phyloP scores from a whole-genome alignment of 192 early-diverging fungal genomes.

The Coemansia sp. region DNA sequence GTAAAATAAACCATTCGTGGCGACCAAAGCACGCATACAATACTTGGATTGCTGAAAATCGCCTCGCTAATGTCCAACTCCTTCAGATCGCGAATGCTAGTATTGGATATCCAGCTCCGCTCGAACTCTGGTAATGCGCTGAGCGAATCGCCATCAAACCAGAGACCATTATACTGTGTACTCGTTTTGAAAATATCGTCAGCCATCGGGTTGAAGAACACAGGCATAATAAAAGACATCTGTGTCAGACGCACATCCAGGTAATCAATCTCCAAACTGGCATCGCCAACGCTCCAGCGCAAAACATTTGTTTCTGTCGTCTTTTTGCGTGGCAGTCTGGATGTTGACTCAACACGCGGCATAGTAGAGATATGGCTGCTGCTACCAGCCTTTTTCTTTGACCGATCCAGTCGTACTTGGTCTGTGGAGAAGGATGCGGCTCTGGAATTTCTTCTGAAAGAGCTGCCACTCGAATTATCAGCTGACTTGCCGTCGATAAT shows the following conservation, averaged over 20 bases:
- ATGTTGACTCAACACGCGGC: not conserved
- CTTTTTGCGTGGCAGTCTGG: not conserved
- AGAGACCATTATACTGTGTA: conserved; percentile 28
- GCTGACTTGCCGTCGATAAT: not conserved
- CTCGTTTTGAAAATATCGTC: not conserved
- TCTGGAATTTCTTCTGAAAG: not conserved
- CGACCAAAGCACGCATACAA: conserved; percentile 52
- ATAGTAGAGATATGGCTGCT: not conserved
- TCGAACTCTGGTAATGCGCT: conserved; percentile 25
- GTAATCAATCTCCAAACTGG: conserved; percentile 53
- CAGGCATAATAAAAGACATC: conserved; percentile 44
- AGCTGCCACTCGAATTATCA: not conserved
- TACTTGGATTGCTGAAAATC: conserved; percentile 38
- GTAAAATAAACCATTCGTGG: conserved; percentile 58
- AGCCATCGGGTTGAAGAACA: conserved; percentile 34
- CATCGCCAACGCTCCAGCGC: conserved; percentile 57
- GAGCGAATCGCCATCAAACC: conserved; percentile 25
- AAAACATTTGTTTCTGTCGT: conserved; percentile 32
- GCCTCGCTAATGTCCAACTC: conserved; percentile 47
- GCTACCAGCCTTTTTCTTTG: conserved; percentile 3
- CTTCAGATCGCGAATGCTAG: conserved; percentile 48
- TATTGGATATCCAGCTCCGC: conserved; percentile 36
- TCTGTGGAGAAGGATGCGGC: not conserved
- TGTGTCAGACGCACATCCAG: conserved; percentile 54
- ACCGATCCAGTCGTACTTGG: not conserved